Percentiles rank a stretch among this genome's conserved stretches.
Evolutionary conservation across 2,329 filamentous ascomycete species (phyloP).

Genomic region (Aspergillus proliferans): DNA sequence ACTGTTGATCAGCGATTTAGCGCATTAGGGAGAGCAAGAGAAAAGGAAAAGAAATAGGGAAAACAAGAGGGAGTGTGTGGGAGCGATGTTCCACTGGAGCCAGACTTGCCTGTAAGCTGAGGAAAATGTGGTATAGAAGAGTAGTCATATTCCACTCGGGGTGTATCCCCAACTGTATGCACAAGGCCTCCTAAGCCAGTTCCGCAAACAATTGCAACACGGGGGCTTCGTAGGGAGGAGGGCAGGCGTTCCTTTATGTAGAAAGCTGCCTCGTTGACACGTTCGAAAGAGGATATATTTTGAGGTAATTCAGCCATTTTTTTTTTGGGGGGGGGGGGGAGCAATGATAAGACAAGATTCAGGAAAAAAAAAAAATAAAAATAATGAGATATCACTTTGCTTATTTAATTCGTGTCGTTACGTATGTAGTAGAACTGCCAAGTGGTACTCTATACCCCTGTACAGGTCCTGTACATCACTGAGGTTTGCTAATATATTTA

Average conservation of each 20-base stretch:
- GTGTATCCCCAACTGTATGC: slow-evolving; percentile 47
- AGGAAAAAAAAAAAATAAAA: no score
- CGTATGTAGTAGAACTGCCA: no score
- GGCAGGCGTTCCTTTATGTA: slow-evolving; percentile 49
- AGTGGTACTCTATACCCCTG: no score
- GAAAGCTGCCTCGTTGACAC: slow-evolving; percentile 43
- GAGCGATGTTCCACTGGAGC: neutral
- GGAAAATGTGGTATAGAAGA: slow-evolving; percentile 57
- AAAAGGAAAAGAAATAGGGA: no score
- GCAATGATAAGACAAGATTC: neutral
- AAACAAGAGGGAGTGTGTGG: no score
- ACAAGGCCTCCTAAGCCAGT: slow-evolving; percentile 58
- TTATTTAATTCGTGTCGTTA: no score
- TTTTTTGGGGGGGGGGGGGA: neutral
- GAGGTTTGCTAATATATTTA: no score
- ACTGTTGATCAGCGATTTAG: slow-evolving; percentile 29
- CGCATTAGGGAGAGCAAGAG: no score
- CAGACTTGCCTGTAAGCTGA: slow-evolving; percentile 48
- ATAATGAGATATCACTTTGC: no score
- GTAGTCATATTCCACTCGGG: slow-evolving; percentile 52
- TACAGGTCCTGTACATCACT: no score
- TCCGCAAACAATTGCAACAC: slow-evolving; percentile 59
- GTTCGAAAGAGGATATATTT: slow-evolving; percentile 18
- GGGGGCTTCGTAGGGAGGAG: slow-evolving; percentile 44
- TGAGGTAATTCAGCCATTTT: slow-evolving; percentile 9